Base-by-base conservation (phyloP, 2,329 filamentous ascomycete species). In the Lachnellula hyalina region DNA sequence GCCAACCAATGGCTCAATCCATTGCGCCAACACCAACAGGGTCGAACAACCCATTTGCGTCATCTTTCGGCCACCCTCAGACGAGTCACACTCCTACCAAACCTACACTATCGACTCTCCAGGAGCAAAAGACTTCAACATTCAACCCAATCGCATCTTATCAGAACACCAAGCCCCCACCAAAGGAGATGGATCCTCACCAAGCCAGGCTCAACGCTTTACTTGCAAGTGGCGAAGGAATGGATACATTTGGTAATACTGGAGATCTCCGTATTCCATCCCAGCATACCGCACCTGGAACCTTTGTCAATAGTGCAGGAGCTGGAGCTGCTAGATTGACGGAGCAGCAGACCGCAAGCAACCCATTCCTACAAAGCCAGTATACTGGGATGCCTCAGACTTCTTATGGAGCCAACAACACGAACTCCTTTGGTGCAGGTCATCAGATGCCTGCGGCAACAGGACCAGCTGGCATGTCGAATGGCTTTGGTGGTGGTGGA, bases 231-330 rank as follows among this genome's bases (percentile, higher is more conserved):
- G 92, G 94, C 61, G 94, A 99, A 54, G 94, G 94, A 23, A 89
- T 95, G 77, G 94, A 99, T 69, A 99, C 94, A 0, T 99, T 95
- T 70, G 94, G 94, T 61, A 99, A 99, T 71, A 90, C 90, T n/a
- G 94, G 94, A 63, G 90, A 97, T 61, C 79, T 96, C 47, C 91
- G 94, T 72, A 96, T 99, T 61, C 94, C 94, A 1, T 86, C 94
- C 2, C 94, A 99, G 70, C 94, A 99, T 72, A 99, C 94, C 0
- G 91, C 94, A 1, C 94, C 94, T 0, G 94, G 93, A 25, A 95
- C 89, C 0, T 99, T 97, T 70, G 87, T 99, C 74, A 99, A 99
- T 74, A 96, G 90, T 57, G 91, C 94, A 6, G 94, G 94, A 49
- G 79, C 87, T 38, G 89, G 90, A n/a, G 74, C 89, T 54, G 83